These are phyloP conservation scores for Waltergamsia citrina DNA, from an alignment of 2,329 filamentous ascomycete species.

Conservation along the genomic window DNA sequence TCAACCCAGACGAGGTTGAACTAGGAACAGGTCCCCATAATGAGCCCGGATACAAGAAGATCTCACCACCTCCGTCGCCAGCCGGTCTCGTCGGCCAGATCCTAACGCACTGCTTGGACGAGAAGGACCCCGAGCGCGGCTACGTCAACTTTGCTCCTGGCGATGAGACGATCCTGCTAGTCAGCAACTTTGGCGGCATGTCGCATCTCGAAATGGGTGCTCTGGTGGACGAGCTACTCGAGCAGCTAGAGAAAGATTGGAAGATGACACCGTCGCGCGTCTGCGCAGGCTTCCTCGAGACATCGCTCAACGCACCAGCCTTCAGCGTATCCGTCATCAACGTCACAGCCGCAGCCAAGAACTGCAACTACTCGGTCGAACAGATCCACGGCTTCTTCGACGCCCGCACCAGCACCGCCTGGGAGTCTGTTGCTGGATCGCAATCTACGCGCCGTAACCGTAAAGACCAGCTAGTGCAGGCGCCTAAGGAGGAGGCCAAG, in stretches of 20 bases:
- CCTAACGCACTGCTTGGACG: slow-evolving; percentile 50
- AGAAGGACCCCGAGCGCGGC: slow-evolving; percentile 36
- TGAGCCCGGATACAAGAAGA: slow-evolving; percentile 50
- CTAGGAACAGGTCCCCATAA: slow-evolving; percentile 61
- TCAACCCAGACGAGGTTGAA: slow-evolving; percentile 43
- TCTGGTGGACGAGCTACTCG: slow-evolving; percentile 40
- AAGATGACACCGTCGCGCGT: slow-evolving; percentile 42
- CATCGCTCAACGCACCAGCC: slow-evolving; percentile 61
- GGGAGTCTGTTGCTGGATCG: slow-evolving; percentile 41
- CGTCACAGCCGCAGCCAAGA: slow-evolving; percentile 34
- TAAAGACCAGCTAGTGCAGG: slow-evolving; percentile 31
- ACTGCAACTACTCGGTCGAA: slow-evolving; percentile 33
- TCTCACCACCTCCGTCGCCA: slow-evolving; percentile 40
- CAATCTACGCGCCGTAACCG: slow-evolving; percentile 27
- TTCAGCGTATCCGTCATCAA: slow-evolving; percentile 62
- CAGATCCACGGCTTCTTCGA: slow-evolving; percentile 58
- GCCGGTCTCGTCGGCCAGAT: slow-evolving; percentile 45
- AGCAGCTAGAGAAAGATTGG: slow-evolving; percentile 37
- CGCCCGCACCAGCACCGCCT: slow-evolving; percentile 46
- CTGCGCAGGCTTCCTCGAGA: slow-evolving; percentile 56
- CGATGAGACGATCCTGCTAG: slow-evolving; percentile 41
- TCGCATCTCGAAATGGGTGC: slow-evolving; percentile 48
- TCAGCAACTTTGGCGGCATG: slow-evolving; percentile 52
- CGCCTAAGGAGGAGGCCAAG: slow-evolving; percentile 22
- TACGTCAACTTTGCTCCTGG: slow-evolving; percentile 36